These are phyloP conservation scores for Pleurotus pulmonarius DNA, from an alignment of 768 basidiomycete species.

Conservation along the genomic window DNA sequence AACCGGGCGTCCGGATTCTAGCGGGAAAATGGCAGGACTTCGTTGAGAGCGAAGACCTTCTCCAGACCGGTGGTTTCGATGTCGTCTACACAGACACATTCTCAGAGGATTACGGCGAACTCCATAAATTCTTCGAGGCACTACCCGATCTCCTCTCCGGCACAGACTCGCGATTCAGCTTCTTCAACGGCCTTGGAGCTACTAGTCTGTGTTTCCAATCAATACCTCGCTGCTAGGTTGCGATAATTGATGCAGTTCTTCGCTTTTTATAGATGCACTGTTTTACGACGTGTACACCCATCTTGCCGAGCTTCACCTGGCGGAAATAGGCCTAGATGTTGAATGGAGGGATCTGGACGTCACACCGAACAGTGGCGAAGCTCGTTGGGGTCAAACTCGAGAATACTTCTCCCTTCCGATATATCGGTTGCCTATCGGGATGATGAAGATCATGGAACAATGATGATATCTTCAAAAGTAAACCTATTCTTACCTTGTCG, in stretches of 20 bases:
- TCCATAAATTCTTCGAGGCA: constrained; percentile 77
- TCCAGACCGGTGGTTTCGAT: constrained; percentile 74
- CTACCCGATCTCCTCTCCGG: constrained; percentile 75
- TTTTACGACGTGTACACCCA: constrained; percentile 92
- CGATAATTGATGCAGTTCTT: constrained; percentile 8
- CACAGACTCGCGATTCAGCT: constrained; percentile 80
- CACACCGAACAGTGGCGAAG: constrained; percentile 33
- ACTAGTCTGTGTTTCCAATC: constrained; percentile 58
- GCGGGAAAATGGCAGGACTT: constrained; percentile 96
- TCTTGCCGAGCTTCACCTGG: constrained; percentile 80
- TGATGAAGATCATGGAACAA: constrained; percentile 17
- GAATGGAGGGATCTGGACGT: constrained; percentile 83
- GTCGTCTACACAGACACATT: constrained; percentile 92
- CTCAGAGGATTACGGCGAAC: constrained; percentile 79
- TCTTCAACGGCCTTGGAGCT: constrained; percentile 96
- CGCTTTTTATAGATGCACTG: constrained; percentile 55
- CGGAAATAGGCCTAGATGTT: constrained; percentile 76
- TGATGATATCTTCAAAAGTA: not conserved
- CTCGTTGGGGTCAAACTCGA: constrained; percentile 72
- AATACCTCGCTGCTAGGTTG: not conserved
- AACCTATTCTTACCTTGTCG: not conserved
- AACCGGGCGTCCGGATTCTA: constrained; percentile 71
- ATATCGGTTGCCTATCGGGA: constrained; percentile 64
- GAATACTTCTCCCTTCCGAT: constrained; percentile 76
- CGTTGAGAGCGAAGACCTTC: constrained; percentile 55